Conservation (phyloP, 306 rosid species). For the Pterocarpus santalinus region DNA sequence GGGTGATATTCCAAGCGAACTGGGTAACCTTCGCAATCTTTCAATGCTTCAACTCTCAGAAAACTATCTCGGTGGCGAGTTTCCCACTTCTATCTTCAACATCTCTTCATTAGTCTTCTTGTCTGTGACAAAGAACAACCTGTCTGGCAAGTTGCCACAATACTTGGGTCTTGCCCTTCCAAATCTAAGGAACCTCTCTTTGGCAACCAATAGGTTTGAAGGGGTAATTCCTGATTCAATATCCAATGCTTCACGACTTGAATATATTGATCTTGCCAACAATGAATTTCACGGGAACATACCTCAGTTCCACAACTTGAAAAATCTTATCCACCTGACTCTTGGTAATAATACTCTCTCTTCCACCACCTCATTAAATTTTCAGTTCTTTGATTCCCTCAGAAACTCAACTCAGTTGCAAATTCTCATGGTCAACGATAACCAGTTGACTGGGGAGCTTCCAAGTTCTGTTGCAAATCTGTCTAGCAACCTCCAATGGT, state of each 20-base stretch:
- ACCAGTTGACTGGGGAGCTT: conserved; percentile 51
- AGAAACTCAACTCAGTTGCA: conserved; percentile 37
- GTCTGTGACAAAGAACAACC: conserved; percentile 40
- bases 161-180: conserved; percentile 39
- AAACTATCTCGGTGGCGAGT: conserved; percentile 47
- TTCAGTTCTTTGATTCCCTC: conserved; percentile 49
- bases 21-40: conserved; percentile 49
- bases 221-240: conserved; percentile 54
- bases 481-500: conserved; percentile 39
- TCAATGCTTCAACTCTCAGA: conserved; percentile 37
- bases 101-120: conserved; percentile 45
- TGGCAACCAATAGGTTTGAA: conserved; percentile 47
- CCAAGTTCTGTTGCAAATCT: conserved; percentile 51
- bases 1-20: conserved; percentile 52
- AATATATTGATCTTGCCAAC: conserved; percentile 39
- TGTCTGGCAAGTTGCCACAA: conserved; percentile 48
- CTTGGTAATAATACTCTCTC: conserved; percentile 40
- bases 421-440: conserved; percentile 34
- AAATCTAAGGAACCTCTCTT: conserved; percentile 22
- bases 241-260: conserved; percentile 54
- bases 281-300: conserved; percentile 47
- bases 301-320: conserved; percentile 47
- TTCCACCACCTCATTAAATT: conserved; percentile 46
- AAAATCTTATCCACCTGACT: conserved; percentile 19
- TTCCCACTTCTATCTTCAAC: conserved; percentile 53